Evolutionary conservation across 768 basidiomycete species (phyloP).

Genomic region (Mycena kentingensis): DNA sequence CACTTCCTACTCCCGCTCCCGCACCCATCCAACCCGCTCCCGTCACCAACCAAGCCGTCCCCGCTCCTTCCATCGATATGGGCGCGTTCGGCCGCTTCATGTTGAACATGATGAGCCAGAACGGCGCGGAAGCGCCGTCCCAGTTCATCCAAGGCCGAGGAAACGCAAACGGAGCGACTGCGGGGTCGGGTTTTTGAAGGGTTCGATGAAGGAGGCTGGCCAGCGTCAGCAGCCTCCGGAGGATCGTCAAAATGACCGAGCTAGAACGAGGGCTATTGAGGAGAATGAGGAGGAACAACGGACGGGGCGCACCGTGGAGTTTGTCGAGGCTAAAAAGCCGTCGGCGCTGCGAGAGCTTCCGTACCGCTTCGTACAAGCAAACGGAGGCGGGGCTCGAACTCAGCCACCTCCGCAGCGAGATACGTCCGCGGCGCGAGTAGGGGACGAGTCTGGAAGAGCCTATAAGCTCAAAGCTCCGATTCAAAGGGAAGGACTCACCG

Average conservation of each 20-base stretch:
- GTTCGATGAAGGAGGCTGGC: slow-evolving; percentile 7
- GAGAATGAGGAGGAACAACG: no score
- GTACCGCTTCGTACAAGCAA: slow-evolving; percentile 6
- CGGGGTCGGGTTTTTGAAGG: slow-evolving; percentile 17
- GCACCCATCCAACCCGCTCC: no score
- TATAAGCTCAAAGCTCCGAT: slow-evolving; percentile 11
- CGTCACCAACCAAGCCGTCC: background rate
- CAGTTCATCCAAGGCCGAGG: slow-evolving; percentile 7
- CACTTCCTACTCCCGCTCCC: no score
- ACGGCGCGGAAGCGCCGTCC: background rate
- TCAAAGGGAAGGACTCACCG: slow-evolving; percentile 10
- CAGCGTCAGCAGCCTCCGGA: slow-evolving; percentile 4
- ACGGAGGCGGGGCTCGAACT: slow-evolving; percentile 8
- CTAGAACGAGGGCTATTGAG: no score
- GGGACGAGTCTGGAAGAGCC: slow-evolving; percentile 2
- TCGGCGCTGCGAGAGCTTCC: background rate
- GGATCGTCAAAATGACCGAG: no score
- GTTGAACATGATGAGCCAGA: slow-evolving; percentile 1
- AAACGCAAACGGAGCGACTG: background rate
- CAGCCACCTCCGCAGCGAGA: background rate
- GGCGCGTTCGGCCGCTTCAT: slow-evolving; percentile 11
- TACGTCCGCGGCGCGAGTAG: background rate
- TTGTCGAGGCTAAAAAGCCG: background rate
- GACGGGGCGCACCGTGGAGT: background rate
- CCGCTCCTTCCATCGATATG: background rate